Evolutionary conservation across 2,329 filamentous ascomycete genomes (phyloP), one percentile per base, ranked within the genome.

Genomic region (Botrytis squamosa): DNA sequence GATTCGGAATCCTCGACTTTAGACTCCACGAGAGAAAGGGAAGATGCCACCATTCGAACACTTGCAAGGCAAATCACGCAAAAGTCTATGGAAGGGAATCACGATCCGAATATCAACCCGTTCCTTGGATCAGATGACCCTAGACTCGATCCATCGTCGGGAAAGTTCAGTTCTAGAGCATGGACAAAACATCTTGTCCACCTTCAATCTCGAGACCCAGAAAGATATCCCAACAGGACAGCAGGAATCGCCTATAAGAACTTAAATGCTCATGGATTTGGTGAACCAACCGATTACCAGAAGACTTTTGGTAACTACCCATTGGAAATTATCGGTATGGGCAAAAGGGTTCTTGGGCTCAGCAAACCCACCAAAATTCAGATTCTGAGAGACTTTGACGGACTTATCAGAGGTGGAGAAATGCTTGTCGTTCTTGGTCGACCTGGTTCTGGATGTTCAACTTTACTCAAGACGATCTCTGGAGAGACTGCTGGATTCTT

Each of bases 381-480:
- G 49, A 93, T 93, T 75, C 82, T 93, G 29, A 84, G 85, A 46
- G 83, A 86, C 72, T 92, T 93, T 74, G 87, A 92, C 77, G 91
- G 91, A 6, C 76, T 92, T 4, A 81, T 93, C 22, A 84, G 86
- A 73, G 86, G 85, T 68, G 91, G 91, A 5, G 90, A 93, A 83
- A 88, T 93, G 80, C 81, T 93, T 33, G 86, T 92, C 2, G 91
- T 93, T 1, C 85, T 93, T 0, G 91, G 91, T 4, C 85, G 90
- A 40, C 91, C 91, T 1, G 87, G 88, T 67, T 89, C 87, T 7
- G 90, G 90, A 8, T 92, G 90, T 81, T 88, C 85, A 69, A 92
- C 90, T 0, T 82, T 92, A 0, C 83, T 92, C 14, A 91, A 91
- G 82, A 85, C 89, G 0, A 83, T 92, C 40, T 57, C 79, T 18